Evolutionary conservation across 495 filamentous ascomycete genomes (phyloP).

Genomic region (Neurospora pannonica): DNA sequence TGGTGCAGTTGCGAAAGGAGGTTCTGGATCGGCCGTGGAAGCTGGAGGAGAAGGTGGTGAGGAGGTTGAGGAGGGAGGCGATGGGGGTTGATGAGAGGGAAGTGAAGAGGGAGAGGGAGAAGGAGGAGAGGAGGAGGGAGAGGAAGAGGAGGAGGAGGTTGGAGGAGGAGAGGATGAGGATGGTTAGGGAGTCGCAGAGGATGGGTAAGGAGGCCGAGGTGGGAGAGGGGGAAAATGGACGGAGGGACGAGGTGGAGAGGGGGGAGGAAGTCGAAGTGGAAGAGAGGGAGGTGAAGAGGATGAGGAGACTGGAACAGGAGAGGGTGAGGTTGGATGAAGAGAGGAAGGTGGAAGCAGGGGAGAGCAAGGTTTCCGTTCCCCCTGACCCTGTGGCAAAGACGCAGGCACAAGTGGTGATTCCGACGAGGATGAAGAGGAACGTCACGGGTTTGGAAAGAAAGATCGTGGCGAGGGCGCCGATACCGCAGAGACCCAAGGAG

Average conservation of each 20-base stretch:
- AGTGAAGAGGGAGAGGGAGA: conserved; percentile 12
- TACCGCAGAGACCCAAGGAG: not conserved
- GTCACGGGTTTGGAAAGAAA: not conserved
- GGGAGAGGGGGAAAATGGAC: not conserved
- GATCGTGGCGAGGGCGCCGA: not conserved
- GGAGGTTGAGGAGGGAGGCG: conserved; percentile 42
- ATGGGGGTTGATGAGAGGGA: conserved; percentile 29
- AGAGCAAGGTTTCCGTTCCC: not conserved
- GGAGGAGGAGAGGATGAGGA: not conserved
- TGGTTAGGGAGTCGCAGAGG: not conserved
- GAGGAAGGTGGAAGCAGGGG: not conserved
- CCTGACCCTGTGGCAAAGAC: not conserved
- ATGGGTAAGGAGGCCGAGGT: too few species aligned
- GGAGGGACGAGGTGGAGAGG: not conserved
- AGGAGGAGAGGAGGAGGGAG: conserved; percentile 3
- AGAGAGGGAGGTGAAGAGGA: not conserved
- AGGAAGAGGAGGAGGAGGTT: not conserved
- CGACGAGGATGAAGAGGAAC: not conserved
- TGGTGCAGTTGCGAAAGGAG: conserved; percentile 49
- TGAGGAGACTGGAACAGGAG: not conserved
- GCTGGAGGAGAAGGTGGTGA: conserved; percentile 44
- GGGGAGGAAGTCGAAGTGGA: not conserved
- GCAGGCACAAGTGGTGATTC: not conserved
- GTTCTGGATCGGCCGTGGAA: conserved; percentile 63
- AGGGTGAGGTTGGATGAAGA: not conserved